Evolutionary conservation across 169 alveolate species (phyloP), one percentile per base, ranked within the genome.

Genomic region (Cryptosporidium tyzzeri): DNA sequence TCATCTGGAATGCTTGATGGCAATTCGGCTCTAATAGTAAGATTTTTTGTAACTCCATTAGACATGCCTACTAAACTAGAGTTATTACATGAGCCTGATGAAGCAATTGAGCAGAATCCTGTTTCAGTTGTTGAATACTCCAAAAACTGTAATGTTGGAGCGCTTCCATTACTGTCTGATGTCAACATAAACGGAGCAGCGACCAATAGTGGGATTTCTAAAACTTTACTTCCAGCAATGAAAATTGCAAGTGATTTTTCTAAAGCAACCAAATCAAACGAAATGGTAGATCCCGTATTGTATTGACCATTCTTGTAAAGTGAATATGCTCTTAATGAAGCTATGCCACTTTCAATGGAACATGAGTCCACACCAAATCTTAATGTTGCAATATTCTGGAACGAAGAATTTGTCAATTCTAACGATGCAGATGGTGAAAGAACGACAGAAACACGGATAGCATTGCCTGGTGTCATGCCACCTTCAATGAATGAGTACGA

Each of bases 251-350:
- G 69, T 29, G 80, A 62, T 21, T 67, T 80, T 4, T 62, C 74
- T 45, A 61, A 50, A 37, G 89, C 89, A 80, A 80, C 89, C 37
- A 80, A 23, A 62, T 80, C 73, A 29, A 80, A 80, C 41, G 89
- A 80, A 65, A 80, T 26, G 0, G 65, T 53, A 1, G 89, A 80
- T 45, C 89, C 89, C 35, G 75, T 65, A 39, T 41, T 62, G 44
- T 35, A 73, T 8, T 29, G 45, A 3, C 74, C 80, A 35, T 80
- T 62, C 55, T 37, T 41, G 44, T 80, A 80, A 16, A 65, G 58
- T 6, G 69, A 37, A 80, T 80, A 80, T 80, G 89, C 75, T 41
- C 89, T 59, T 41, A 80, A 35, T 39, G 89, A 50, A 14, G 80
- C 35, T 44, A 41, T 0, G 21, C 61, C 23, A n/a, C 75, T 80